phyloP scores from a whole-genome alignment of 106 monocot species.

The Iris macrosiphon region DNA sequence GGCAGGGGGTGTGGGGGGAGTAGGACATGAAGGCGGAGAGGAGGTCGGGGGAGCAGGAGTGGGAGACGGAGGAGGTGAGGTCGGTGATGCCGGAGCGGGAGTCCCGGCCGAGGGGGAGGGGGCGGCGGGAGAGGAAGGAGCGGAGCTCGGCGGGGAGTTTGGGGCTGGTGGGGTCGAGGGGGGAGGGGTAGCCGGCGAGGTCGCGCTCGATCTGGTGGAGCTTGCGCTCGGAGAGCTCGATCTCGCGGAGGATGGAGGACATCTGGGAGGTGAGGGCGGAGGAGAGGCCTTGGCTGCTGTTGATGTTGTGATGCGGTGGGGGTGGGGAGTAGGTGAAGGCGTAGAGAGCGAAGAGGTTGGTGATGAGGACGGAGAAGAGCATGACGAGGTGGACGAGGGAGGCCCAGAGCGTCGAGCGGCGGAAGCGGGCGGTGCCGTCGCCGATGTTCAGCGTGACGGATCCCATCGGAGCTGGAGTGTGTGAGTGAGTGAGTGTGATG shows the following conservation, averaged over 20 bases:
- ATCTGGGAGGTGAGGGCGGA: slow-evolving; percentile 73
- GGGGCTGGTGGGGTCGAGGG: slow-evolving; percentile 54
- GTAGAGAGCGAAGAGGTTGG: slow-evolving; percentile 98
- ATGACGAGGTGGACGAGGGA: slow-evolving; percentile 72
- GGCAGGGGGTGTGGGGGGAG: slow-evolving; percentile 44
- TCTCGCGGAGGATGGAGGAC: slow-evolving; percentile 64
- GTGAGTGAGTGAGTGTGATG: too few relatives aligned
- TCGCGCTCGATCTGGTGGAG: slow-evolving; percentile 74
- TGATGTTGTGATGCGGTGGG: background rate
- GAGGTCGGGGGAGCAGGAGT: slow-evolving; percentile 63
- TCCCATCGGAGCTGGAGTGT: slow-evolving; percentile 55
- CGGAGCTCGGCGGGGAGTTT: slow-evolving; percentile 51
- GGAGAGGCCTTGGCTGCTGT: slow-evolving; percentile 10
- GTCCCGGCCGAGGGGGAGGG: slow-evolving; percentile 82
- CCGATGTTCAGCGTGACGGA: slow-evolving; percentile 82
- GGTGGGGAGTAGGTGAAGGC: slow-evolving; percentile 58
- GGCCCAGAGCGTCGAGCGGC: slow-evolving; percentile 58
- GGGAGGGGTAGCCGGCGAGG: slow-evolving; percentile 65
- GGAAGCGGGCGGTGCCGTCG: slow-evolving; percentile 75
- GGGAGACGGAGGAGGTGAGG: slow-evolving; percentile 78
- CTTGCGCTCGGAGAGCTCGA: slow-evolving; percentile 54
- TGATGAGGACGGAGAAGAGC: slow-evolving; percentile 83
- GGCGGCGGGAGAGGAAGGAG: slow-evolving; percentile 70
- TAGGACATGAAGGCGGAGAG: slow-evolving; percentile 58
- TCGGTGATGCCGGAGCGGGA: slow-evolving; percentile 65